Conservation (phyloP, 2,329 filamentous ascomycete species). For the Colletotrichum filicis region DNA sequence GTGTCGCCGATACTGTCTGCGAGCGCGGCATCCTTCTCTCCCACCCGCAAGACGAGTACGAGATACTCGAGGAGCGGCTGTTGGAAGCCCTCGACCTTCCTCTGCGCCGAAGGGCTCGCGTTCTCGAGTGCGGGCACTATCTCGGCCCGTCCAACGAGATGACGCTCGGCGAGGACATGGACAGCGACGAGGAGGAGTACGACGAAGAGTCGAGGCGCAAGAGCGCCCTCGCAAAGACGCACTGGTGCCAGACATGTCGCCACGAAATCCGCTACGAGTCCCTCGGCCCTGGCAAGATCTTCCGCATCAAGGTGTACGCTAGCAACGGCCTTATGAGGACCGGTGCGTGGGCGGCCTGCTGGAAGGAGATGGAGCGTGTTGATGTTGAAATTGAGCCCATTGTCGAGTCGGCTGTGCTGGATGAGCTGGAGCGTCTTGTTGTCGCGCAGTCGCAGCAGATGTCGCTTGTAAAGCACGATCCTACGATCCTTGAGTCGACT, state of each 20-base stretch:
- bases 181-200: constrained; percentile 58
- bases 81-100: constrained; percentile 74
- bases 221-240: constrained; percentile 47
- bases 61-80: constrained; percentile 61
- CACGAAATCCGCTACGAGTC: constrained; percentile 65
- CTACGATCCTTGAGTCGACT: constrained; percentile 25
- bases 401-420: constrained; percentile 64
- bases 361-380: constrained; percentile 98
- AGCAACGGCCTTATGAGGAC: constrained; percentile 94
- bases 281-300: constrained; percentile 67
- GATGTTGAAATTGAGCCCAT: constrained; percentile 90
- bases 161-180: constrained; percentile 54
- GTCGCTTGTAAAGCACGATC: constrained; percentile 49
- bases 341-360: constrained; percentile 92
- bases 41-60: constrained; percentile 84
- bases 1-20: constrained; percentile 77
- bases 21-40: constrained; percentile 80
- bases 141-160: constrained; percentile 68
- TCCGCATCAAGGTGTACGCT: constrained; percentile 89
- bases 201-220: constrained; percentile 40
- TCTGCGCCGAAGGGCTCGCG: constrained; percentile 70
- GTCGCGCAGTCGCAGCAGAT: constrained; percentile 52
- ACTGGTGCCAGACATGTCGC: constrained; percentile 69
- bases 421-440: constrained; percentile 68
- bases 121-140: constrained; percentile 83